Evolutionary conservation across 2,329 filamentous ascomycete genomes (phyloP).

Genomic region (Venturia aucupariae): DNA sequence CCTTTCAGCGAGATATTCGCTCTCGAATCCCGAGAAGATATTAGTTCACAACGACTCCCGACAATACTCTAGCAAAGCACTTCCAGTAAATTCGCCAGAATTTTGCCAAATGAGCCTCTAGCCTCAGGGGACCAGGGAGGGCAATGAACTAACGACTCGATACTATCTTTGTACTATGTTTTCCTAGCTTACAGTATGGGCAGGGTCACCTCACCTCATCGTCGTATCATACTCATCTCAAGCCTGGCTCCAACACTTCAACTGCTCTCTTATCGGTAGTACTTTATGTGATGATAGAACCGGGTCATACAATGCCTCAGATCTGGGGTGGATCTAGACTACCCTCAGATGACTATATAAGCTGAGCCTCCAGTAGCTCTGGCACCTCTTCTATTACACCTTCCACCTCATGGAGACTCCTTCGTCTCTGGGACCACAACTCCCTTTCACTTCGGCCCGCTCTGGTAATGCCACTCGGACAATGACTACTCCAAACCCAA

Average conservation of each 20-base stretch:
- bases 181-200: neutral
- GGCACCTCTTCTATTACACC: neutral
- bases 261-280: neutral
- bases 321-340: neutral
- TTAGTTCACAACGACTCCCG: no score
- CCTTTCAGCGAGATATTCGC: no score
- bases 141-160: neutral
- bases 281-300: neutral
- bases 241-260: neutral
- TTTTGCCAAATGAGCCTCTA: no score
- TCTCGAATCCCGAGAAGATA: no score
- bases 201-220: neutral
- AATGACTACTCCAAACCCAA: no score
- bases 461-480: no score
- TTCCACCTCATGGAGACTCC: neutral
- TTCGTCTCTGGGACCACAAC: neutral
- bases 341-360: neutral
- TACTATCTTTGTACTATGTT: neutral
- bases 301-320: neutral
- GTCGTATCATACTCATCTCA: neutral
- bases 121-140: no score
- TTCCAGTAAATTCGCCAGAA: no score
- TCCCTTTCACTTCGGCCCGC: no score
- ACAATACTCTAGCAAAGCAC: no score
- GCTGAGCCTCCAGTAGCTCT: neutral